A percentile compares a stretch with the other conserved stretches of the same genome.
phyloP scores from a whole-genome alignment of 495 filamentous ascomycete species.

The Daldinia vernicosa region DNA sequence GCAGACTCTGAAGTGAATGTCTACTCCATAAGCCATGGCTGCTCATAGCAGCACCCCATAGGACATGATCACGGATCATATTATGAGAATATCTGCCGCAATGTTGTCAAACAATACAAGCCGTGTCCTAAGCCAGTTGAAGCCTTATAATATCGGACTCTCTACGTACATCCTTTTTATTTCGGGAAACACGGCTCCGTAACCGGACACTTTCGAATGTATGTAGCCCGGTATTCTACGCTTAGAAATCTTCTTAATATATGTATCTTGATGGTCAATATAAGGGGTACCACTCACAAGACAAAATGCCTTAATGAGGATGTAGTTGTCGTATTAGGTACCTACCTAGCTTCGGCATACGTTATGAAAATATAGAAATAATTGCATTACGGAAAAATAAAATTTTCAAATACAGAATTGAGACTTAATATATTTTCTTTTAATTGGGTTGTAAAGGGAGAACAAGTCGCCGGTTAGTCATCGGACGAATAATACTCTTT shows the following conservation, averaged over 20 bases:
- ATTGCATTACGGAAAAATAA: no score
- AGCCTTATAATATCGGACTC: background rate
- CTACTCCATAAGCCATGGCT: no score
- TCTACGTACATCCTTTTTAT: no score
- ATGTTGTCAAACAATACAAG: background rate
- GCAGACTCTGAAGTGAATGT: no score
- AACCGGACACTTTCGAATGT: background rate
- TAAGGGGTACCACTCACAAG: background rate
- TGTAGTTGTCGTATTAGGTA: background rate
- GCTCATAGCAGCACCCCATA: no score
- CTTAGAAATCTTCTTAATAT: background rate
- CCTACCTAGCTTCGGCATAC: no score
- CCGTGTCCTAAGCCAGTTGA: background rate
- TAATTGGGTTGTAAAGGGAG: no score
- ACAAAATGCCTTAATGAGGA: background rate
- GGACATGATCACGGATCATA: no score
- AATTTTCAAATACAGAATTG: no score
- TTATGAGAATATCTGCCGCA: no score
- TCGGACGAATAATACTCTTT: background rate
- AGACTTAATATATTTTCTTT: no score
- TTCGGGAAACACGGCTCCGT: background rate
- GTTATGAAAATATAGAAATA: no score
- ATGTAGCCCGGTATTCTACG: background rate
- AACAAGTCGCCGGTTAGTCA: background rate
- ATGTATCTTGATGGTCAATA: background rate